Evolutionary conservation across 2,329 filamentous ascomycete species (phyloP).

Genomic region (Lachnellula cervina): DNA sequence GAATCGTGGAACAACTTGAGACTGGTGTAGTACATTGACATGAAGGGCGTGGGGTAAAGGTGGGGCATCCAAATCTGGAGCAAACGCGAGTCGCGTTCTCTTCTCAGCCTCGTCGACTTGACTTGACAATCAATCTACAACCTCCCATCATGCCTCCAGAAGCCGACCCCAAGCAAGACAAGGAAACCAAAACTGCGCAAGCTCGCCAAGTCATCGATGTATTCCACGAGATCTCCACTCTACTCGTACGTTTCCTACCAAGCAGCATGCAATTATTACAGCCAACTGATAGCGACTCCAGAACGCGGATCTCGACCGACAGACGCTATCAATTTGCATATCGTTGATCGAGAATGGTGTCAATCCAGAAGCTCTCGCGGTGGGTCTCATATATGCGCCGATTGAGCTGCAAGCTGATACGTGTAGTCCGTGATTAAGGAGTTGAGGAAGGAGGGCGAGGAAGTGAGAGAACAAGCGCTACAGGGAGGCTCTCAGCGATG

Average conservation of each 20-base stretch:
- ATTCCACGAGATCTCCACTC: constrained; percentile 78
- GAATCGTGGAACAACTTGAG: neutral
- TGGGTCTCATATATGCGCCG: constrained; percentile 43
- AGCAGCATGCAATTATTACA: neutral
- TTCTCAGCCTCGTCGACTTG: neutral
- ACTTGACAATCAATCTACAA: neutral
- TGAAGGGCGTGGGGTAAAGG: no score
- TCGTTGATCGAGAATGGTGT: constrained; percentile 97
- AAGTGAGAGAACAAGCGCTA: constrained; percentile 15
- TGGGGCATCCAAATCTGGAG: no score
- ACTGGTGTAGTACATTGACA: neutral
- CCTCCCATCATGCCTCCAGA: constrained; percentile 38
- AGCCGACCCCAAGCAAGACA: constrained; percentile 50
- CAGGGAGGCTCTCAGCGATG: neutral
- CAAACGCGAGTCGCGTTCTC: neutral
- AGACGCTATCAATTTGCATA: constrained; percentile 89
- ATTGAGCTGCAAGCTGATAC: constrained; percentile 9
- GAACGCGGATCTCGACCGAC: constrained; percentile 91
- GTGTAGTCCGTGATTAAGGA: constrained; percentile 30
- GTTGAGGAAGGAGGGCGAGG: constrained; percentile 29
- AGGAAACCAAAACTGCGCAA: constrained; percentile 68
- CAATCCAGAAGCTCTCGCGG: constrained; percentile 89
- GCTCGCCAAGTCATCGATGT: constrained; percentile 81
- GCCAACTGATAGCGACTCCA: constrained; percentile 35
- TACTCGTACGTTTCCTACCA: constrained; percentile 61